Evolutionary conservation across 139 green algal species (phyloP).

Genomic region (Penium margaritaceum): DNA sequence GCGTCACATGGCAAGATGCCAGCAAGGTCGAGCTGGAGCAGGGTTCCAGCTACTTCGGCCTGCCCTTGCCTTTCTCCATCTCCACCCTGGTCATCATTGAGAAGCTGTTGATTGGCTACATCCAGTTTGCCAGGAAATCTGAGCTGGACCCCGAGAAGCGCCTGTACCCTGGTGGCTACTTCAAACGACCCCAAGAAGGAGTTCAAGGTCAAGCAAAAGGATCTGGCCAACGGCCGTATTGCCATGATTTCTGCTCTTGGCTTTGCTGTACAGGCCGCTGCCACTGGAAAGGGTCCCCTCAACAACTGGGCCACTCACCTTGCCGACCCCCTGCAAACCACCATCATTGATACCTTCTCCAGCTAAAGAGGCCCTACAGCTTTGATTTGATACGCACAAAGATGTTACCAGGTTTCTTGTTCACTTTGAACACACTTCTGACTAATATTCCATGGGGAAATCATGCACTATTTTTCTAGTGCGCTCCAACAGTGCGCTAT

Average conservation of each 20-base stretch:
- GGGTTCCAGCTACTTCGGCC: conserved; percentile 38
- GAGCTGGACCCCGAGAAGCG: conserved; percentile 47
- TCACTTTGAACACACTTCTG: too few species aligned
- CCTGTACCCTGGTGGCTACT: conserved; percentile 51
- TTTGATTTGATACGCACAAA: too few species aligned
- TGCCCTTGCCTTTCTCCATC: conserved; percentile 43
- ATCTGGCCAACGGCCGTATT: conserved; percentile 51
- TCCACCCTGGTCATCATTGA: conserved; percentile 43
- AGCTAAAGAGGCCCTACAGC: too few species aligned
- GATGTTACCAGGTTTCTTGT: too few species aligned
- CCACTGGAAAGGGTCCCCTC: conserved; percentile 48
- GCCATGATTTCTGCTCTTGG: conserved; percentile 51
- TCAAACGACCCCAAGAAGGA: conserved; percentile 43
- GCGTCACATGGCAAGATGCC: conserved; percentile 47
- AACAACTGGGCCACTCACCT: conserved; percentile 46
- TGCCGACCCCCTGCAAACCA: conserved; percentile 30
- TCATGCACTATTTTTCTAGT: too few species aligned
- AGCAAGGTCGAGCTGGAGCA: conserved; percentile 45
- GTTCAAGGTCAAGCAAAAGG: conserved; percentile 46
- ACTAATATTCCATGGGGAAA: too few species aligned
- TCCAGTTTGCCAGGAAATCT: conserved; percentile 45
- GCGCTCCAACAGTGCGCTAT: too few species aligned
- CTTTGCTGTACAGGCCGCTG: conserved; percentile 48
- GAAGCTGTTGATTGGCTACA: conserved; percentile 42
- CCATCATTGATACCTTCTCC: conserved; percentile 46